Evolutionary conservation across 2,329 filamentous ascomycete species (phyloP), one percentile per base, ranked within the genome.

Genomic region (Xylaria arbuscula): DNA sequence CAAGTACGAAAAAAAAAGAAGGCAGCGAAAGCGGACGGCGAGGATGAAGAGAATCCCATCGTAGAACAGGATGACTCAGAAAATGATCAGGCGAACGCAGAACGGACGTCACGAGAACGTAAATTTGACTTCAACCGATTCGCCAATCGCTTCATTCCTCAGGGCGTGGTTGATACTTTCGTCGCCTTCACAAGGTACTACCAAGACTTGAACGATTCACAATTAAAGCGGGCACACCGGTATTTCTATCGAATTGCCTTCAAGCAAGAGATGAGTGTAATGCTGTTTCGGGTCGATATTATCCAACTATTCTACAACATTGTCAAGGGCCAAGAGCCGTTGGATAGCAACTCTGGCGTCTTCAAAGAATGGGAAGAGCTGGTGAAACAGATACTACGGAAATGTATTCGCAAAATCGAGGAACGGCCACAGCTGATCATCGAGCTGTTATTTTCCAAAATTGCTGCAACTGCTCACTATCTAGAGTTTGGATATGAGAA

Each of bases 191-290:
- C 90, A 0, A 88, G 86, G 55, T 95, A 90, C 80, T 98, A 97
- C 80, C 86, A 85, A 48, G 96, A 99, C 72, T 85, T 99, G 11
- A 87, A 89, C 61, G 84, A 89, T 1, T 85, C 89, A 45, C 96
- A 99, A 78, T 83, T 98, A 45, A 98, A 98, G 82, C 90, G 96
- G 6, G 91, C 91, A 13, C 96, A 98, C 81, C 91, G 96, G 7
- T 99, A 95, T 79, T 94, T 99, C 76, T 97, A 98, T 76, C 91
- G 95, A 0, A 86, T 97, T 11, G 94, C 94, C 0, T 98, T 98
- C 84, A 99, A 98, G 81, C 92, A 97, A 79, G 93, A 98, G 55
- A 90, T 96, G 83, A 90, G 90, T 65, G 90, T 98, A 24, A 88
- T 98, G 82, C 85, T 99, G 1, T 98, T 94, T 80, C 89, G 95